Evolutionary conservation across 306 rosid genomes (phyloP).

Genomic region (Prunus armeniaca): DNA sequence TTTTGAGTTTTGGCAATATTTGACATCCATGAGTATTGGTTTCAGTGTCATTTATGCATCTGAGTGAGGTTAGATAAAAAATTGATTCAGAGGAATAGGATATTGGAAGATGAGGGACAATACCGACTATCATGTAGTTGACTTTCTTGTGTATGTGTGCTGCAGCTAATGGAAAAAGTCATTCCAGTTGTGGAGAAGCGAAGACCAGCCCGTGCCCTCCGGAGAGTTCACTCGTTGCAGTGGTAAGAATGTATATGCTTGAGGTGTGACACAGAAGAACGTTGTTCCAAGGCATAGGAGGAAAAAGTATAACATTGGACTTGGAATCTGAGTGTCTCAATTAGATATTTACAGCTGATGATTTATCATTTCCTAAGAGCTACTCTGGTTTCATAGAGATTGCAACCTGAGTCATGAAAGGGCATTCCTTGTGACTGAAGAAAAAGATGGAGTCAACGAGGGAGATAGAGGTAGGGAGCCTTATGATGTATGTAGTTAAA

Average conservation of each 20-base stretch:
- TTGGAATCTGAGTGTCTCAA: conserved; percentile 7
- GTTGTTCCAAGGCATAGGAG: not conserved
- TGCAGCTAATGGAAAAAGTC: conserved; percentile 83
- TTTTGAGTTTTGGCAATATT: not conserved
- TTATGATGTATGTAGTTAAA: conserved; percentile 34
- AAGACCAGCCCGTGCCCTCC: conserved; percentile 56
- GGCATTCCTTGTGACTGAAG: conserved; percentile 25
- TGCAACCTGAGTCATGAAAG: conserved; percentile 23
- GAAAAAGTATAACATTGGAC: not conserved
- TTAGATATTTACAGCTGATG: conserved; percentile 10
- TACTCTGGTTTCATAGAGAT: conserved; percentile 20
- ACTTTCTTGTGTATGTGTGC: conserved; percentile 7
- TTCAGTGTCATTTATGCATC: not conserved
- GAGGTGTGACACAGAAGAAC: conserved; percentile 18
- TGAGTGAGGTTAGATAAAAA: not conserved
- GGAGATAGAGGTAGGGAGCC: conserved; percentile 29
- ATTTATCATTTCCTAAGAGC: conserved; percentile 20
- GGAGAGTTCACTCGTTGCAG: conserved; percentile 57
- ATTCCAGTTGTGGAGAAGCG: conserved; percentile 75
- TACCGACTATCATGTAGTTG: not conserved
- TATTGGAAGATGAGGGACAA: not conserved
- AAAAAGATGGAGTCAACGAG: conserved; percentile 19
- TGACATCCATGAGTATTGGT: not conserved
- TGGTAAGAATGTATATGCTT: conserved; percentile 54
- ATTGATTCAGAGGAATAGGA: not conserved